Evolutionary conservation across 257 asterid genomes (phyloP).

Genomic region (Jaltomata sinuosa): DNA sequence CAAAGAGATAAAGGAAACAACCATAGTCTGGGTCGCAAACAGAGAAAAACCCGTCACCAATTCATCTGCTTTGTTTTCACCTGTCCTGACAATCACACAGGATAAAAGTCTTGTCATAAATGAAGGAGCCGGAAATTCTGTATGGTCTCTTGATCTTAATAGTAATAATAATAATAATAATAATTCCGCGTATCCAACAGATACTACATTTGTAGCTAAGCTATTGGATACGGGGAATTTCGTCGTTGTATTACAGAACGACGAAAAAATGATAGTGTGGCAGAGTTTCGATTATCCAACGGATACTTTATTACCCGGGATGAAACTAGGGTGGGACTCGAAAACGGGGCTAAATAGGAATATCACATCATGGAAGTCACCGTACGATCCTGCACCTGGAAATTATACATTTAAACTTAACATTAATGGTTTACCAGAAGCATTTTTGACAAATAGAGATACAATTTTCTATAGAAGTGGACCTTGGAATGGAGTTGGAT

Average conservation of each 20-base stretch:
- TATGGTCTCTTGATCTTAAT: too few species aligned
- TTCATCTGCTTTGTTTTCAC: background rate
- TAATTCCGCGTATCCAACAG: too few species aligned
- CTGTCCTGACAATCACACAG: background rate
- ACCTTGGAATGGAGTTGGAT: slow-evolving; percentile 70
- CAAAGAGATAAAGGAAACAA: background rate
- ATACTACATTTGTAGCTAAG: background rate
- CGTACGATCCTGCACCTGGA: slow-evolving; percentile 57
- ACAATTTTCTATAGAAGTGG: slow-evolving; percentile 43
- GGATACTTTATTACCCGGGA: slow-evolving; percentile 59
- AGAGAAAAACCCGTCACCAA: background rate
- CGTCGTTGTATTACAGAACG: slow-evolving; percentile 26
- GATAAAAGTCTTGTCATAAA: slow-evolving; percentile 8
- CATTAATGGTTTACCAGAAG: slow-evolving; percentile 49
- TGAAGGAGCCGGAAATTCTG: background rate
- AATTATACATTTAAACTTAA: slow-evolving; percentile 46
- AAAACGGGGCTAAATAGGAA: slow-evolving; percentile 37
- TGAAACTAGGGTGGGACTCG: slow-evolving; percentile 72
- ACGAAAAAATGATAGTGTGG: slow-evolving; percentile 33
- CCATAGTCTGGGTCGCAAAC: slow-evolving; percentile 19
- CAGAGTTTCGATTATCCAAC: slow-evolving; percentile 67
- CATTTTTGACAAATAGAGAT: slow-evolving; percentile 9
- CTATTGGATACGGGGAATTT: slow-evolving; percentile 20
- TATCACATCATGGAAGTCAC: slow-evolving; percentile 54
- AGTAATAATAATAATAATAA: too few species aligned